Evolutionary conservation across 2,329 filamentous ascomycete genomes (phyloP).

Genomic region (Ophiostoma montium): DNA sequence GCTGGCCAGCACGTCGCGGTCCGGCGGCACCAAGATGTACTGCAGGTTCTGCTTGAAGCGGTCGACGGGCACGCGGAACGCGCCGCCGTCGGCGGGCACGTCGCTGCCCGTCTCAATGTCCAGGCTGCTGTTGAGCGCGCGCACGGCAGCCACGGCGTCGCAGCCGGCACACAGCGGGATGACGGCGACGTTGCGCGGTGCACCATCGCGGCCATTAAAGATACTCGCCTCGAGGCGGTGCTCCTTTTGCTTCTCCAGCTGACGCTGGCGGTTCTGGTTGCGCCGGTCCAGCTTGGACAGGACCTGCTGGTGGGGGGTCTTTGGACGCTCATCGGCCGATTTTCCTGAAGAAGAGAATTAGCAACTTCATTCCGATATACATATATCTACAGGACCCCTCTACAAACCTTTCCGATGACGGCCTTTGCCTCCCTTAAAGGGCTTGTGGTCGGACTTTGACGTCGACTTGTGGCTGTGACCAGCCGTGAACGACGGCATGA

Average conservation of each 20-base stretch:
- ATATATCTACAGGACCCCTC: no score
- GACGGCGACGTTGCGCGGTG: constrained; percentile 76
- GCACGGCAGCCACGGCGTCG: constrained; percentile 52
- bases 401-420: constrained; percentile 22
- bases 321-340: constrained; percentile 61
- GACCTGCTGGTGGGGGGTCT: constrained; percentile 87
- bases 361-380: neutral
- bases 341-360: constrained; percentile 44
- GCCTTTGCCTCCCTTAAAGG: constrained; percentile 84
- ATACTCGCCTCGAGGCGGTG: constrained; percentile 66
- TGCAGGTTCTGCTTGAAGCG: constrained; percentile 91
- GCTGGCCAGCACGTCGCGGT: constrained; percentile 59
- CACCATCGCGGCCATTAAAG: constrained; percentile 76
- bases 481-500: constrained; percentile 24
- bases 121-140: constrained; percentile 60
- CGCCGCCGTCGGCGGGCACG: neutral
- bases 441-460: constrained; percentile 76
- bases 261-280: constrained; percentile 87
- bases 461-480: constrained; percentile 83
- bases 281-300: constrained; percentile 94
- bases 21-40: constrained; percentile 52
- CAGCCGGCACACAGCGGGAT: constrained; percentile 68
- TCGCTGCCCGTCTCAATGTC: constrained; percentile 55
- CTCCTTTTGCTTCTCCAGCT: constrained; percentile 69
- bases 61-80: constrained; percentile 54